Base-by-base conservation (phyloP, 768 basidiomycete genomes). In the Mycena epipterygia region DNA sequence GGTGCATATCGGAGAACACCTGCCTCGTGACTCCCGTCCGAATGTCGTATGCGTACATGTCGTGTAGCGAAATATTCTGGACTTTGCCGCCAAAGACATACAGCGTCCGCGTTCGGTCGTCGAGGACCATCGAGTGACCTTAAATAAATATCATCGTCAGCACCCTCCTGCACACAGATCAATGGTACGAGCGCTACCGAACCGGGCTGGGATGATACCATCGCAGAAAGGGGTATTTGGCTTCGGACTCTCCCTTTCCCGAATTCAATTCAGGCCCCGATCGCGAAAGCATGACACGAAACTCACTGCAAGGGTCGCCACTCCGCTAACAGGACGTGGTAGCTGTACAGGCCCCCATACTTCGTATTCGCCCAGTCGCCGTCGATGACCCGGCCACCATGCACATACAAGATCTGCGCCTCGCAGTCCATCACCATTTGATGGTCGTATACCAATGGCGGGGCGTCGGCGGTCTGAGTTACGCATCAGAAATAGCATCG, bases 111-210 rank as follows among this genome's bases (percentile, higher is more conserved):
- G 86, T 80, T 14, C 78, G 79, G 6, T 90, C 83, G 62, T 95
- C 93, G 23, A 94, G 83, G 5, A 94, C 87, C 94, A 95, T 95
- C 5, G 93, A 93, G 79, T 95, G 94, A 0, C 93, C 92, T 91
- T 42, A 5, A 32, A 53, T 42, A 5, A 32, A 53, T 25, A 48
- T 39, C 23, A 62, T 25, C 62, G 46, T 32, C 33, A 53, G 41
- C 5, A 44, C n/a, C n/a, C n/a, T 52, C 8, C 27, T 32, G 32
- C 23, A 39, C 5, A 8, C 35, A 52, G 17, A 30, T 19, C 9
- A 60, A 41, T 12, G 35, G 11, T 1, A 60, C 13, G 17, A 48
- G 5, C 77, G 82, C 59, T 74, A 89, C 91, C 93, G 67, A 85
- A 92, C 23, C 93, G 90, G 13, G 89, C 82, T 2, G 90, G 85